Conservation (phyloP, 2,329 filamentous ascomycete genomes). For the Fusarium chaquense region DNA sequence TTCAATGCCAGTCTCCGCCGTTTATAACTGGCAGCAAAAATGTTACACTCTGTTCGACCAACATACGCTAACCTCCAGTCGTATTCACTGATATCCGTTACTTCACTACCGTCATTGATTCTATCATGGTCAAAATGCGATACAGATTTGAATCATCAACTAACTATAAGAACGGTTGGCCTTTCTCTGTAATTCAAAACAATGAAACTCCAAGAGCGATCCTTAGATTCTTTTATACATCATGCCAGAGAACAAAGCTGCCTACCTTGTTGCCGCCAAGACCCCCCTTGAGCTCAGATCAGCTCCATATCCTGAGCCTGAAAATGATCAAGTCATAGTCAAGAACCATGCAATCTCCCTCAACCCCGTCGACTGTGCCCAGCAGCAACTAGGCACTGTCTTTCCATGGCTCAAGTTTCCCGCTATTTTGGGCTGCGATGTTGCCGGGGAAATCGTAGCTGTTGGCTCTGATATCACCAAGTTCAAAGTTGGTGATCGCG, state of each 20-base stretch:
- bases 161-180: background rate
- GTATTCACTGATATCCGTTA: constrained; percentile 7
- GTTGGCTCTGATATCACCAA: background rate
- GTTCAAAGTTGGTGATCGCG: constrained; percentile 9
- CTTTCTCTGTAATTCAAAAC: background rate
- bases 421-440: constrained; percentile 18
- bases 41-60: background rate
- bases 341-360: constrained; percentile 17
- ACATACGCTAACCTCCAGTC: constrained; percentile 12
- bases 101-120: constrained; percentile 1
- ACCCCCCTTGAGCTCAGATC: constrained; percentile 7
- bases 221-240: background rate
- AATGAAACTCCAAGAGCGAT: fast-evolving
- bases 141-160: background rate
- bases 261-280: constrained; percentile 5
- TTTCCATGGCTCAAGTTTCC: constrained; percentile 29
- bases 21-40: background rate
- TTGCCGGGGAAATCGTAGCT: constrained; percentile 10
- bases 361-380: constrained; percentile 18
- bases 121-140: background rate
- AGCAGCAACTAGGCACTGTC: constrained; percentile 12
- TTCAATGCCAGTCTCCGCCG: background rate
- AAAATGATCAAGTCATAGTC: constrained; percentile 11
- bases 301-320: background rate
- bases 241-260: constrained; percentile 17